Base-by-base conservation (phyloP, 2,329 filamentous ascomycete genomes). In the Magnaporthiopsis incrustans region DNA sequence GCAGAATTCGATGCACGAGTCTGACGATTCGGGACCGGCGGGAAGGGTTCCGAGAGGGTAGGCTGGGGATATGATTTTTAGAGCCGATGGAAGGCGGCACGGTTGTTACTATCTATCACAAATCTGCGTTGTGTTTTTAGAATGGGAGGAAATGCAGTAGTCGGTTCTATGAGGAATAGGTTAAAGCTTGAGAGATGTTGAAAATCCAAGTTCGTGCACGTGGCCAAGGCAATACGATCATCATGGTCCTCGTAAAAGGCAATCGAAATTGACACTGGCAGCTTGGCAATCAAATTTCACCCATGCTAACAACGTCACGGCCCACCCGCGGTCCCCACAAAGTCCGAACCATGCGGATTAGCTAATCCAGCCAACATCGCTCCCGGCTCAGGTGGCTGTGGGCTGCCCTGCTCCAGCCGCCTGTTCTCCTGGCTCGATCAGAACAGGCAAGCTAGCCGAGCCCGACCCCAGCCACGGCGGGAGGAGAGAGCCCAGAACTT, bases 1-100 rank as follows among this genome's bases (percentile, higher is more conserved):
- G 56, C 73, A 75, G 64, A 72, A 70, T 60, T 79, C 77, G 57
- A 69, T 70, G 61, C 75, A 78, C 53, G 77, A 78, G 65, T 71
- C 71, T n/a, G 77, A 79, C 60, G 64, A 66, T 26, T 18, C 60
- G 6, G 38, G n/a, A 14, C 8, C 30, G 38, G 60, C 18, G 44
- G 61, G 61, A 32, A 63, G 61, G 14, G 33, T 18, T 18, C 61
- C 61, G 30, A 57, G 56, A 32, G 25, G 57, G 15, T 58, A 58
- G 14, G 14, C 33, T 10, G 7, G 4, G 57, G 25, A 3, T 27
- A 32, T 30, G 57, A 4, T 44, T 53, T 53, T 53, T 25, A 7
- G 44, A 25, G 44, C 44, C 3, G 18, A n/a, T 53, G 22, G 10
- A 11, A 25, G n/a, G 22, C 22, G 22, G 7, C 1, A 57, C 26